Base-by-base conservation (phyloP, 2,329 filamentous ascomycete species). In the Microcera coccophila region DNA sequence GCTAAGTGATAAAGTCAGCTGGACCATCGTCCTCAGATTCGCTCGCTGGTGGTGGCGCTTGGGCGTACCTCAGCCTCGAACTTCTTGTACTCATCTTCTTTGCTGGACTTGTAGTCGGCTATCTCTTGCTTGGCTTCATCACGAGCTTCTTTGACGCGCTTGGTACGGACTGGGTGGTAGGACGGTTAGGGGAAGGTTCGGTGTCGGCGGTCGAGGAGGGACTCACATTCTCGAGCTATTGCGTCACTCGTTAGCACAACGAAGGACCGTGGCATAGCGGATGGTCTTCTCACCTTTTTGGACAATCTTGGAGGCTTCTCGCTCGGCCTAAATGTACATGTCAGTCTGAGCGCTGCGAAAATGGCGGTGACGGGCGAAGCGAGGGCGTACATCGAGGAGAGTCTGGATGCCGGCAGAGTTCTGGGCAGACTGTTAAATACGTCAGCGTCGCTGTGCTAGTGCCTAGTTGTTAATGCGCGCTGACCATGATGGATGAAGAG, bases 321-420 rank as follows among this genome's bases (percentile, higher is more conserved):
- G 86, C 80, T 98, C 93, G 60, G 93, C 90, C 91, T 97, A 44
- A 5, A 5, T 8, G 26, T 8, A n/a, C n/a, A 26, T 5, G 16
- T 55, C 31, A 55, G 52, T 31, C 15, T 8, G 8, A 10, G n/a
- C 7, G 7, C 12, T 26, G 7, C 8, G 8, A 32, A 5, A n/a
- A 17, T 32, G 7, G 29, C 15, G 29, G 29, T 14, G 15, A 34
- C n/a, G 29, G 29, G 29, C n/a, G 37, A 37, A 45, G 47, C 47
- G 33, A 8, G 16, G 48, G 65, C 85, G 62, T 85, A 98, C 93
- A 73, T 97, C 93, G 73, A 98, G 89, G 64, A 98, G 84, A 65
- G 91, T 97, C 74, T 97, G 91, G 67, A 98, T 98, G 70, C 93
- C 93, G 63, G 88, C 85, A 55, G 93, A 97, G 77, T 97, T 97